Evolutionary conservation across 2,329 filamentous ascomycete species (phyloP).

Genomic region (Alternaria sp.): DNA sequence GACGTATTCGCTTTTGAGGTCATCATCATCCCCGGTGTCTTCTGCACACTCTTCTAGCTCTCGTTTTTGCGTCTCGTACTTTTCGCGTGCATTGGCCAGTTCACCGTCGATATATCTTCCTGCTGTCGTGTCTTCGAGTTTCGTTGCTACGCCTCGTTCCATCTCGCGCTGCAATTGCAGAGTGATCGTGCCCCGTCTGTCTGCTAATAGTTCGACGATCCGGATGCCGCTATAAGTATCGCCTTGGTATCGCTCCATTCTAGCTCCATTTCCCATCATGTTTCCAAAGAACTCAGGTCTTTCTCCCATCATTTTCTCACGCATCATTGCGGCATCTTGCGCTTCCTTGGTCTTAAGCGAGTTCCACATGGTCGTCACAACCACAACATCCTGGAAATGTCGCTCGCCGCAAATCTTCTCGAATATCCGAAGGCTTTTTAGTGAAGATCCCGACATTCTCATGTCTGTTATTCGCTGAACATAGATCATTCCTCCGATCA

Average conservation of each 20-base stretch:
- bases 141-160: background rate
- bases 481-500: slow-evolving; percentile 53
- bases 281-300: background rate
- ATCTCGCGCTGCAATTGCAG: background rate
- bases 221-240: background rate
- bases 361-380: slow-evolving; percentile 55
- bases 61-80: background rate
- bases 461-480: slow-evolving; percentile 54
- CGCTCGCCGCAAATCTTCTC: slow-evolving; percentile 52
- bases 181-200: background rate
- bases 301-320: background rate
- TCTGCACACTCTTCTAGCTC: background rate
- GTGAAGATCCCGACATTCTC: slow-evolving; percentile 50
- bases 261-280: background rate
- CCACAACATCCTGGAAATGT: slow-evolving; percentile 49
- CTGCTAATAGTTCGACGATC: background rate
- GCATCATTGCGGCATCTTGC: background rate
- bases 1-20: background rate
- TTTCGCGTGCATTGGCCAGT: background rate
- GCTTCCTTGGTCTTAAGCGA: background rate
- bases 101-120: background rate
- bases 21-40: background rate
- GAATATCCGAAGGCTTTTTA: slow-evolving; percentile 55
- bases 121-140: background rate
- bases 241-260: background rate